phyloP scores from a whole-genome alignment of 805 yeast species.

The Ogataea nitratoaversa region DNA sequence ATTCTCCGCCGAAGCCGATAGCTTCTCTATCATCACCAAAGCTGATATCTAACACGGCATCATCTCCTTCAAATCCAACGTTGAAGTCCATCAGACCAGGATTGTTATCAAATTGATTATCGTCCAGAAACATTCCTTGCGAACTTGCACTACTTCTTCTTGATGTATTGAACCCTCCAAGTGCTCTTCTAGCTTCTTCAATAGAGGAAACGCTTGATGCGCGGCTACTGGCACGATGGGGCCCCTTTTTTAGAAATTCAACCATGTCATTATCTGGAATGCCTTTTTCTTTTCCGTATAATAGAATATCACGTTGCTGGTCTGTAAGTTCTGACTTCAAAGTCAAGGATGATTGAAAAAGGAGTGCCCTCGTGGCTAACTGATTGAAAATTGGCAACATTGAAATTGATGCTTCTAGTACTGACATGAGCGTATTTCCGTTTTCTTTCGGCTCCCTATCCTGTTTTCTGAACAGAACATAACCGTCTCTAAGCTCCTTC shows the following conservation, averaged over 20 bases:
- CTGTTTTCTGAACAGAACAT: neutral
- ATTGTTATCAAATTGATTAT: neutral
- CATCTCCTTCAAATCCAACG: slow-evolving; percentile 13
- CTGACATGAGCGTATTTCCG: neutral
- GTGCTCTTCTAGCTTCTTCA: slow-evolving; percentile 24
- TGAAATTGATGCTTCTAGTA: neutral
- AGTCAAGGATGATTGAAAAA: neutral
- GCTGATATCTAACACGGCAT: slow-evolving; percentile 18
- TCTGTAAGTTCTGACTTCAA: neutral
- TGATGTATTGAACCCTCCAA: slow-evolving; percentile 6
- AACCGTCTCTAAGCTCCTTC: slow-evolving; percentile 14
- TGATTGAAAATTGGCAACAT: neutral
- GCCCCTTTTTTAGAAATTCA: neutral
- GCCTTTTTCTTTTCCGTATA: no score
- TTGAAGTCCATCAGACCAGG: neutral
- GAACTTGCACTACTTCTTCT: slow-evolving; percentile 6
- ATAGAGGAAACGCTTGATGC: slow-evolving; percentile 25
- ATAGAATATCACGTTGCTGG: neutral
- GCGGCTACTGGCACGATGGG: slow-evolving; percentile 9
- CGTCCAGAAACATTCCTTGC: neutral
- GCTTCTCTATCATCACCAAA: neutral
- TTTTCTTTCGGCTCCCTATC: neutral
- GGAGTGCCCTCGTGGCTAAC: no score
- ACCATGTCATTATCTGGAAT: no score
- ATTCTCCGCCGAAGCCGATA: neutral